Evolutionary conservation across 2,329 filamentous ascomycete genomes (phyloP).

Genomic region (Hypoxylon sp.): DNA sequence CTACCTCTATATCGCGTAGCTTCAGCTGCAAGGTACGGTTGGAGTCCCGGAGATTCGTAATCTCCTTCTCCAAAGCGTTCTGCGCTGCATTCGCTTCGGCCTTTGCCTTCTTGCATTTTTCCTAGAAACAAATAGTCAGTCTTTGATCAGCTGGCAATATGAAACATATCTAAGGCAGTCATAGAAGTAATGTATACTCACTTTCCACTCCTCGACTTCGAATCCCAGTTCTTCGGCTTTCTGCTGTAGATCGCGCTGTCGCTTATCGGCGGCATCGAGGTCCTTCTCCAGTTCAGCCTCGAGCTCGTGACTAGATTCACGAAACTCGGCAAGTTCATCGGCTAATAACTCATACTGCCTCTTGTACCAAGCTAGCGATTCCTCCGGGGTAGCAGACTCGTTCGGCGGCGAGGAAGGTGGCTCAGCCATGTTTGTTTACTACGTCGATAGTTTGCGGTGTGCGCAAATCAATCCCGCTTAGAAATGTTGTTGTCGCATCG

Average conservation of each 20-base stretch:
- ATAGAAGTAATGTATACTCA: constrained; percentile 58
- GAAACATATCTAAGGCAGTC: not conserved
- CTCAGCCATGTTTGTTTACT: constrained; percentile 64
- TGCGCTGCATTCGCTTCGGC: constrained; percentile 87
- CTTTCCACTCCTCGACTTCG: constrained; percentile 99
- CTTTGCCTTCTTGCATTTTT: constrained; percentile 97
- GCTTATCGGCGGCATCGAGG: constrained; percentile 93
- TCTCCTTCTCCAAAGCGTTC: constrained; percentile 91
- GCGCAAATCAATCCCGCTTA: constrained; percentile 41
- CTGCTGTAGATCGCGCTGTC: constrained; percentile 86
- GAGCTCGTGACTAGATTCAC: constrained; percentile 91
- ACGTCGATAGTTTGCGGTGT: constrained; percentile 31
- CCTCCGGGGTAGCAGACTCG: constrained; percentile 70
- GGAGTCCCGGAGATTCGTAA: constrained; percentile 87
- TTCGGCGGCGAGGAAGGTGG: constrained; percentile 73
- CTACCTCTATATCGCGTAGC: constrained; percentile 94
- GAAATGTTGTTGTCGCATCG: constrained; percentile 42
- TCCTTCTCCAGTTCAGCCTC: constrained; percentile 97
- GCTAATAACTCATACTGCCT: constrained; percentile 93
- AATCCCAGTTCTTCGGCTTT: constrained; percentile 87
- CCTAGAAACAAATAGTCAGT: constrained; percentile 63
- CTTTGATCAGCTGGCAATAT: not conserved
- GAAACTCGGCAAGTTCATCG: constrained; percentile 91
- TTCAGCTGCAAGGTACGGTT: constrained; percentile 85
- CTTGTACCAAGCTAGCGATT: constrained; percentile 95